phyloP scores from a whole-genome alignment of 2,329 filamentous ascomycete species.

The Lasiodiplodia citricola region DNA sequence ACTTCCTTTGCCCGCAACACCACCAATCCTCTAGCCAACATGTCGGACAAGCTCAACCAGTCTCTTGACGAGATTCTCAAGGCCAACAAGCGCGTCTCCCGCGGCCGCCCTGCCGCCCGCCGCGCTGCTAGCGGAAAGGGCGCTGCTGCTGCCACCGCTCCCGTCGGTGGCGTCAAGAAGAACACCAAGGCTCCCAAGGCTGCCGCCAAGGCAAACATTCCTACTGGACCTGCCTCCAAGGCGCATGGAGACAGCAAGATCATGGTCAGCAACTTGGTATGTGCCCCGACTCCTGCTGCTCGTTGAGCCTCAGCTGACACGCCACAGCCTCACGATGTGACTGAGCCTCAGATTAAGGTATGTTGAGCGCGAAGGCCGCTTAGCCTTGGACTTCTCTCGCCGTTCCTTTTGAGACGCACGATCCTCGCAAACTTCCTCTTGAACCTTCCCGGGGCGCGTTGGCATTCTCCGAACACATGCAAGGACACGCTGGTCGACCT shows the following conservation, averaged over 20 bases:
- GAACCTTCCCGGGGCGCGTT: conserved; percentile 21
- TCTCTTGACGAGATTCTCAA: conserved; percentile 97
- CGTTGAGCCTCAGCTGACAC: conserved; percentile 53
- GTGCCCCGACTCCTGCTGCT: conserved; percentile 42
- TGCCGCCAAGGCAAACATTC: conserved; percentile 62
- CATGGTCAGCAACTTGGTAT: conserved; percentile 97
- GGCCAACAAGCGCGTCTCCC: conserved; percentile 65
- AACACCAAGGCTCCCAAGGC: conserved; percentile 65
- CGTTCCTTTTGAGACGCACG: conserved; percentile 32
- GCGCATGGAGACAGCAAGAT: conserved; percentile 84
- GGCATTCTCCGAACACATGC: conserved; percentile 21
- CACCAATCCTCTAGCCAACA: conserved; percentile 21
- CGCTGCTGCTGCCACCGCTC: conserved; percentile 63
- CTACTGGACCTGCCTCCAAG: conserved; percentile 66
- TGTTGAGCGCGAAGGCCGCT: conserved; percentile 71
- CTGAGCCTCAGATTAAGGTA: conserved; percentile 99
- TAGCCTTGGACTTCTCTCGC: conserved; percentile 43
- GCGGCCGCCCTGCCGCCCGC: conserved; percentile 55
- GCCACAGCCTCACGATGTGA: conserved; percentile 87
- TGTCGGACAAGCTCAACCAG: conserved; percentile 96
- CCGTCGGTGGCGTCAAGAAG: conserved; percentile 88
- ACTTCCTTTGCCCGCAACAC: conserved; percentile 21
- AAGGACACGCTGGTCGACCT: conserved; percentile 26
- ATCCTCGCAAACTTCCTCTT: conserved; percentile 37
- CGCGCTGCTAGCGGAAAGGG: conserved; percentile 55